These are phyloP conservation scores for Penicillium robsamsonii DNA, from an alignment of 495 filamentous ascomycete species.

Conservation along the genomic window DNA sequence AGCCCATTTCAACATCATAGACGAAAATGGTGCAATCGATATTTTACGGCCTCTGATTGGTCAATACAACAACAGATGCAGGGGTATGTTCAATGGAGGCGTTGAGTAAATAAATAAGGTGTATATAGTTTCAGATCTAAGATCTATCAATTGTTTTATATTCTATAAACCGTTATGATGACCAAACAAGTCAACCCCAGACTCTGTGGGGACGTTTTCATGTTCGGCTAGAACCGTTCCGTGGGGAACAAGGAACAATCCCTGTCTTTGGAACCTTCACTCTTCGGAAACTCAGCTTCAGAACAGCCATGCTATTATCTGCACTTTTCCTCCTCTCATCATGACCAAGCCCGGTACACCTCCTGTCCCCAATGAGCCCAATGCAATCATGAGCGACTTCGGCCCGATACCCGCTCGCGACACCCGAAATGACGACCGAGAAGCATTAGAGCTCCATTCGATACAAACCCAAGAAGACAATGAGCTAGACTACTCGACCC, in stretches of 20 bases:
- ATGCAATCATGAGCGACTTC: slow-evolving; percentile 10
- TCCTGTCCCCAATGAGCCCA: slow-evolving; percentile 11
- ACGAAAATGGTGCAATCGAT: slow-evolving; percentile 10
- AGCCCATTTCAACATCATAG: slow-evolving; percentile 8
- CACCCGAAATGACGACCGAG: slow-evolving; percentile 17
- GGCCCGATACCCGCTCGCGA: slow-evolving; percentile 28
- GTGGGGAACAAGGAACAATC: slow-evolving; percentile 6
- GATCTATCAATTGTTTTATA: not conserved
- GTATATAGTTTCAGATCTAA: not conserved
- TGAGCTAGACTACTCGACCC: slow-evolving; percentile 20
- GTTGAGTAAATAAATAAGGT: not conserved
- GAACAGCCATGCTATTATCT: not conserved
- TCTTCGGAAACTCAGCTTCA: not conserved
- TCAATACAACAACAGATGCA: not conserved
- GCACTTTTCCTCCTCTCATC: not conserved
- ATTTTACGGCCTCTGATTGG: slow-evolving; percentile 11
- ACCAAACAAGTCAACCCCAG: not conserved
- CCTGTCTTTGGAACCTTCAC: slow-evolving; percentile 3
- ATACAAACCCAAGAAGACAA: slow-evolving; percentile 30
- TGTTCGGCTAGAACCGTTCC: slow-evolving; percentile 10
- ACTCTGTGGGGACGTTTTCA: slow-evolving; percentile 1
- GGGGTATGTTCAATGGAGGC: not conserved
- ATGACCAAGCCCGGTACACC: slow-evolving; percentile 10
- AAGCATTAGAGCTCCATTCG: slow-evolving; percentile 32
- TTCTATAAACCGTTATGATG: not conserved